Evolutionary conservation across 352 stramenopile species (phyloP), one percentile per base, ranked within the genome.

Genomic region (Globisporangium carolinianum): DNA sequence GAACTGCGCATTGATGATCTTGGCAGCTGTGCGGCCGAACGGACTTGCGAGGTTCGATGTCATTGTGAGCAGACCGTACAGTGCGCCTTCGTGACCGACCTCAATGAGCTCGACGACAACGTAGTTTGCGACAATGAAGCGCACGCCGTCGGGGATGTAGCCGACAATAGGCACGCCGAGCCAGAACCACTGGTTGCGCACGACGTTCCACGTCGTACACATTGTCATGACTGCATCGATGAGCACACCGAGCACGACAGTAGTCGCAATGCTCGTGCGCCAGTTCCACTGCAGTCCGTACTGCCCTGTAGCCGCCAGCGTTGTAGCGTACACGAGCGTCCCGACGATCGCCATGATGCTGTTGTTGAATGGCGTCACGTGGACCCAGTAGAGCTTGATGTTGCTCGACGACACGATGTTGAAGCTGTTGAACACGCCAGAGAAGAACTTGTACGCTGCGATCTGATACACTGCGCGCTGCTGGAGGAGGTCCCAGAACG

Each of bases 171-270:
- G 74, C 9, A 84, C 68, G 47, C 75, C 72, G 2, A 82, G 62
- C 74, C 71, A 87, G 61, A 87, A 85, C 76, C 76, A 87, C 52
- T 83, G 74, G 61, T 76, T 81, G 11, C 76, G 74, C 6, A 82
- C 55, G 4, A 83, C 62, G n/a, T 83, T 68, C 76, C 74, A 87
- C 2, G 71, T 65, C 0, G 67, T 77, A 11, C 85, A 51, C 64
- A 87, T 78, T 1, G 71, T 84, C 63, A 81, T 74, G 53, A 79
- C 64, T 0, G 48, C 65, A 53, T 87, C 77, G 37, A 67, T 50
- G 12, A 55, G 38, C n/a, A 67, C 57, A 15, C 52, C 52, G 7
- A 55, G 32, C 17, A 60, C 6, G 15, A 81, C 66, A 2, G 62
- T 68, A 12, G 81, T 61, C 36, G 67, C 73, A 35, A 81, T 79